Conservation (phyloP, 139 green algal genomes). For the Tetradesmus obliquus region DNA sequence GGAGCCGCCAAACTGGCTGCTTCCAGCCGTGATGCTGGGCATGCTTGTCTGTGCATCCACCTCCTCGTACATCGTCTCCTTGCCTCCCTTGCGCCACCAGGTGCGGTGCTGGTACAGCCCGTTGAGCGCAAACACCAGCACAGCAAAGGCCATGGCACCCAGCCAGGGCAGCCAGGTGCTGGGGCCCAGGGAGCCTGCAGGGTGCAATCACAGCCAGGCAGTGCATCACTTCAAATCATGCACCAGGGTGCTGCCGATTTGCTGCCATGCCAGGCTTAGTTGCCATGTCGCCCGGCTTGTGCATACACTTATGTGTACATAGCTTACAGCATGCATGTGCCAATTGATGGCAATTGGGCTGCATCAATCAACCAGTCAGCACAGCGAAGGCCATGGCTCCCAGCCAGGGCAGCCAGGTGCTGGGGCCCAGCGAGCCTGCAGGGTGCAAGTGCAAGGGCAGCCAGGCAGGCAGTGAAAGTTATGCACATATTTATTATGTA, state of each 20-base stretch:
- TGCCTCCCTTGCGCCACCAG: constrained; percentile 17
- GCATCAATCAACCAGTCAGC: background rate
- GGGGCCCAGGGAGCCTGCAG: constrained; percentile 5
- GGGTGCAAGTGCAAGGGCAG: background rate
- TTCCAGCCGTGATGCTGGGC: background rate
- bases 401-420: background rate
- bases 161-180: background rate
- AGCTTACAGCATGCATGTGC: no score
- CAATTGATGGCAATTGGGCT: no score
- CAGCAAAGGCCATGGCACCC: background rate
- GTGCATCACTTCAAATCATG: no score
- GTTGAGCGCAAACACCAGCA: constrained; percentile 11
- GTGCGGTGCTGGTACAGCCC: constrained; percentile 13
- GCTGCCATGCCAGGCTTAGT: background rate
- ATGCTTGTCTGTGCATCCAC: background rate
- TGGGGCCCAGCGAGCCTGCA: constrained; percentile 8
- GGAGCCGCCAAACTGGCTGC: background rate
- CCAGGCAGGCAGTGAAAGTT: no score
- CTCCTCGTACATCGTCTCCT: background rate
- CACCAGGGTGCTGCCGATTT: no score
- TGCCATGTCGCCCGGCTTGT: no score
- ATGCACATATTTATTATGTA: no score
- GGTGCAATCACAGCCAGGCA: background rate
- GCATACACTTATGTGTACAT: no score
- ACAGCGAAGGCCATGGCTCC: background rate